phyloP scores from a whole-genome alignment of 1,139 yeast species.

The Magnusiomyces suaveolens region DNA sequence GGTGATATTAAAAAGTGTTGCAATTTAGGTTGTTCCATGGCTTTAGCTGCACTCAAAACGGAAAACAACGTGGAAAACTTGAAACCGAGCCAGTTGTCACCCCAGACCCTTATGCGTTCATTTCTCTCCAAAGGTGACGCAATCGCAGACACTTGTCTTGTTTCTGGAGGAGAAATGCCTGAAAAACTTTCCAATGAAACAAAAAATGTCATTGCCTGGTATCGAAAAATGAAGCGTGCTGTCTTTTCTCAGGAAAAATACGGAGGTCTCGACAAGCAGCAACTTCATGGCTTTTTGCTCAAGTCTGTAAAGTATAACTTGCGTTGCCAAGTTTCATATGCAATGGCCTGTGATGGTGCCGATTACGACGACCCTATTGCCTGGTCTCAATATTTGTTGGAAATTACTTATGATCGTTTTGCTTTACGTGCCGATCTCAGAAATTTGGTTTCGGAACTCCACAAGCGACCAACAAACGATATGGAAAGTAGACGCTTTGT shows the following conservation, averaged over 20 bases:
- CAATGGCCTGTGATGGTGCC: not conserved
- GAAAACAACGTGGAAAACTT: not conserved
- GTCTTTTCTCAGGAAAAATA: conserved; percentile 6
- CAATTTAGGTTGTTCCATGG: not conserved
- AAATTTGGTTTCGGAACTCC: not conserved
- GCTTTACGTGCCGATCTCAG: not conserved
- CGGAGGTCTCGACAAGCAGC: not conserved
- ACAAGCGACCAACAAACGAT: conserved; percentile 3
- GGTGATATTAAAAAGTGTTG: not conserved
- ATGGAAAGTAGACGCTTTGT: conserved; percentile 5
- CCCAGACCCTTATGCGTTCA: not conserved
- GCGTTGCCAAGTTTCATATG: not conserved
- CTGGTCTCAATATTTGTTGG: conserved; percentile 6
- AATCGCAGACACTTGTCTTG: conserved; percentile 4
- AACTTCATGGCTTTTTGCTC: conserved; percentile 2
- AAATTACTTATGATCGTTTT: conserved; percentile 4
- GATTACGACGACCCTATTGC: conserved; percentile 2
- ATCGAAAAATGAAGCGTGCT: conserved; percentile 5
- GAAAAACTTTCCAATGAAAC: conserved; percentile 4
- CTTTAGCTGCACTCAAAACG: not conserved
- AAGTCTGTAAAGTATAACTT: conserved; percentile 4
- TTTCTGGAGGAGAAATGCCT: conserved; percentile 5
- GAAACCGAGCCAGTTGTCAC: not conserved
- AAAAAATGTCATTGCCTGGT: conserved; percentile 5
- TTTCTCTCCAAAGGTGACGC: not conserved